These are phyloP conservation scores for Hypoxylon fragiforme DNA, from an alignment of 495 filamentous ascomycete species.

Conservation along the genomic window DNA sequence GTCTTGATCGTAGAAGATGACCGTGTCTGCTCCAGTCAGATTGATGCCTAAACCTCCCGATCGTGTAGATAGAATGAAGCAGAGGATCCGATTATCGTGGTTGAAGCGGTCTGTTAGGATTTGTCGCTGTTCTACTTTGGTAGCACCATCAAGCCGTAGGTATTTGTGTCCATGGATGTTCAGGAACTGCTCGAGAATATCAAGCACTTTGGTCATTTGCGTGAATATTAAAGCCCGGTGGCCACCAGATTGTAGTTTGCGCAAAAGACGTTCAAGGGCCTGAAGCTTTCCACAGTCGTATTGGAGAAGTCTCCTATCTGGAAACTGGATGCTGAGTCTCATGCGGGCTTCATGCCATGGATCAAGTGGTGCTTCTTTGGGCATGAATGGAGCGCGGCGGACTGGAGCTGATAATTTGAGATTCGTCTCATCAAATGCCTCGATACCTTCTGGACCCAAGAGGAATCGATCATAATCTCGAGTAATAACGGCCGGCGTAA, in stretches of 20 bases:
- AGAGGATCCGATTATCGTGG: constrained; percentile 85
- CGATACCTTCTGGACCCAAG: constrained; percentile 61
- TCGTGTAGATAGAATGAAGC: constrained; percentile 92
- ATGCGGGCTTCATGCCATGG: constrained; percentile 94
- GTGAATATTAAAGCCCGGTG: constrained; percentile 97
- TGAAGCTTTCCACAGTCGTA: constrained; percentile 99
- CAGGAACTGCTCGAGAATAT: constrained; percentile 96
- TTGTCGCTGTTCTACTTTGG: constrained; percentile 93
- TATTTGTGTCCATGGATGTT: constrained; percentile 98
- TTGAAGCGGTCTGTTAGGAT: constrained; percentile 97
- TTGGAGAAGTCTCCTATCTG: constrained; percentile 90
- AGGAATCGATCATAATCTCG: constrained; percentile 71
- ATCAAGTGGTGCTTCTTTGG: constrained; percentile 60
- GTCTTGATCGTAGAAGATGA: constrained; percentile 99
- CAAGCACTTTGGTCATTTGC: constrained; percentile 98
- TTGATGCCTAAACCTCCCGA: constrained; percentile 97
- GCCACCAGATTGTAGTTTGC: constrained; percentile 83
- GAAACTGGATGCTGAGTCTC: constrained; percentile 92
- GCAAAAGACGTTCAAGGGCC: constrained; percentile 81
- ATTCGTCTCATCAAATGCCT: constrained; percentile 59
- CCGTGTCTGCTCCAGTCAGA: constrained; percentile 93
- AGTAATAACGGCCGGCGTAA: constrained; percentile 85
- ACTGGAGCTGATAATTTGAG: constrained; percentile 50
- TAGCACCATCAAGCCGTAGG: constrained; percentile 89
- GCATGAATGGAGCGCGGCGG: constrained; percentile 52